These are phyloP conservation scores for Backusella tuberculispora DNA, from an alignment of 192 early-diverging fungal species.

Conservation along the genomic window DNA sequence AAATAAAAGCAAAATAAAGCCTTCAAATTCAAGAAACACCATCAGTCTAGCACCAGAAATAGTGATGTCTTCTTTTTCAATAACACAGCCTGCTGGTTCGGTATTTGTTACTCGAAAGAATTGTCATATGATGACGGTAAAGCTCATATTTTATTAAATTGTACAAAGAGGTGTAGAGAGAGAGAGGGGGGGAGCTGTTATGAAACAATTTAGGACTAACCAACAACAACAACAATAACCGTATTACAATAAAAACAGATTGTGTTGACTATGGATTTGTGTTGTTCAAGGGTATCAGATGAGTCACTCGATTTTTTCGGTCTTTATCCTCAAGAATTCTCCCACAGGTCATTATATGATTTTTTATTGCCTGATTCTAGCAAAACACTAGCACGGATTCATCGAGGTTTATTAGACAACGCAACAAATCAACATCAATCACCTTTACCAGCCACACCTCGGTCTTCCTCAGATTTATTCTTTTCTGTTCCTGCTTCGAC, in stretches of 20 bases:
- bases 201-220: neutral
- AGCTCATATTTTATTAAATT: neutral
- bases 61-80: slow-evolving; percentile 15
- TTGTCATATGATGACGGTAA: slow-evolving; percentile 19
- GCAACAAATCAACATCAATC: slow-evolving; percentile 17
- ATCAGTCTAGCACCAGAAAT: slow-evolving; percentile 6
- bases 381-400: slow-evolving; percentile 35
- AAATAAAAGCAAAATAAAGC: slow-evolving; percentile 61
- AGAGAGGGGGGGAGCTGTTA: neutral
- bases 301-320: slow-evolving; percentile 52
- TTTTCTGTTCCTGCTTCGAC: slow-evolving; percentile 31
- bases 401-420: slow-evolving; percentile 45
- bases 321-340: slow-evolving; percentile 55
- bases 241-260: neutral
- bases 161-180: neutral
- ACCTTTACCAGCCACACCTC: slow-evolving; percentile 24
- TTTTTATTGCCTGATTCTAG: slow-evolving; percentile 44
- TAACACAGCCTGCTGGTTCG: neutral
- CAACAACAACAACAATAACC: too few species aligned
- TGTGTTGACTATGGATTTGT: slow-evolving; percentile 52
- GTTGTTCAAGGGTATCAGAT: slow-evolving; percentile 56
- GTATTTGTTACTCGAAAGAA: neutral
- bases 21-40: slow-evolving; percentile 29
- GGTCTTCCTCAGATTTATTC: slow-evolving; percentile 35
- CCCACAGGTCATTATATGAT: slow-evolving; percentile 50